Percentiles rank a stretch among this genome's conserved stretches.
phyloP scores from a whole-genome alignment of 2,329 filamentous ascomycete genomes.

The Curvularia sp. region DNA sequence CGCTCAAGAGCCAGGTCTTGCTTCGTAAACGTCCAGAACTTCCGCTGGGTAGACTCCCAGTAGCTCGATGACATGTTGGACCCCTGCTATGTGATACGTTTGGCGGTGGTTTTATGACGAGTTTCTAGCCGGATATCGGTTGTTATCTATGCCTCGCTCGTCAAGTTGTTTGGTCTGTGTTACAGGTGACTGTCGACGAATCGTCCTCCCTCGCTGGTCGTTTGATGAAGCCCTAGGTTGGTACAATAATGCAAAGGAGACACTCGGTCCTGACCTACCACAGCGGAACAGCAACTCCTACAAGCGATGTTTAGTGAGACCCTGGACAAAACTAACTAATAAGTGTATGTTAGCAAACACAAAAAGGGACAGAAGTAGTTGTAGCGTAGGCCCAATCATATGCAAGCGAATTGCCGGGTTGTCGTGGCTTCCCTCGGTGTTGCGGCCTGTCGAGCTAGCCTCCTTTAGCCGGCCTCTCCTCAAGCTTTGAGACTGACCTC shows the following conservation, averaged over 20 bases:
- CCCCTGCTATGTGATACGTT: not conserved
- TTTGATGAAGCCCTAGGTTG: not conserved
- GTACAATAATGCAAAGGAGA: not conserved
- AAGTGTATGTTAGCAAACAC: not conserved
- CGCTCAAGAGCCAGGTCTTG: conserved; percentile 79
- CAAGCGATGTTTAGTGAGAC: not conserved
- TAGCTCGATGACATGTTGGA: conserved; percentile 86
- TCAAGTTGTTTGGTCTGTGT: not conserved
- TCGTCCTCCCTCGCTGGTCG: not conserved
- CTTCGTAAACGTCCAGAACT: conserved; percentile 88
- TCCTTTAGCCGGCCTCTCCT: conserved; percentile 30
- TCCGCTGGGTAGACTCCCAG: conserved; percentile 92
- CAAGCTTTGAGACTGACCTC: conserved; percentile 38
- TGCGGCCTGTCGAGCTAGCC: conserved; percentile 29
- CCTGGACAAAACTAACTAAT: not conserved
- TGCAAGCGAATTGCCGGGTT: conserved; percentile 21
- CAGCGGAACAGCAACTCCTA: not conserved
- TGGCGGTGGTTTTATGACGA: not conserved
- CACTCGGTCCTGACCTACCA: not conserved
- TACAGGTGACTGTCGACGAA: not conserved
- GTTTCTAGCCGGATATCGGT: not conserved
- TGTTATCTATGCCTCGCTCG: not conserved
- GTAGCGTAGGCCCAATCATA: conserved; percentile 26
- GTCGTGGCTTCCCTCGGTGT: conserved; percentile 26
- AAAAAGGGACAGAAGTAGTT: not conserved